Percentiles rank a stretch among this genome's conserved stretches.
These are phyloP conservation scores for Talaromyces marneffei DNA, from an alignment of 2,329 filamentous ascomycete species.

Conservation along the genomic window DNA sequence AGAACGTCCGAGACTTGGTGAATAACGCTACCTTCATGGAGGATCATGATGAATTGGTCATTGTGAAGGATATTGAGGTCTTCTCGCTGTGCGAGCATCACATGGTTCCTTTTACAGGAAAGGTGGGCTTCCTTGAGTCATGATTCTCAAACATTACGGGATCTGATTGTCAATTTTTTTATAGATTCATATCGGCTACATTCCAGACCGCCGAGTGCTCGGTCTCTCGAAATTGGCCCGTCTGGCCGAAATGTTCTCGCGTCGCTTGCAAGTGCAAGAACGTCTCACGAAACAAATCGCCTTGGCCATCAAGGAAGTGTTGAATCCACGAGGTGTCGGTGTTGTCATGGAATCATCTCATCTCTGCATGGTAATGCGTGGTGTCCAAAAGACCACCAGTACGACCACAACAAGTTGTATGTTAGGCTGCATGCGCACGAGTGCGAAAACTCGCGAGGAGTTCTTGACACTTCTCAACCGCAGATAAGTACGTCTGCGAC, in stretches of 20 bases:
- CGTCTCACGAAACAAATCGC: constrained; percentile 94
- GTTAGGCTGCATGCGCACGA: constrained; percentile 88
- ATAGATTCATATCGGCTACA: constrained; percentile 98
- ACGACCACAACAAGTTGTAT: constrained; percentile 95
- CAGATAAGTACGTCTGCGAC: constrained; percentile 26
- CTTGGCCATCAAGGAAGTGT: constrained; percentile 82
- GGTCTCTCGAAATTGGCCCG: constrained; percentile 92
- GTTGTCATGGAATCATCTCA: constrained; percentile 97
- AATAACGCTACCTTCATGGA: constrained; percentile 95
- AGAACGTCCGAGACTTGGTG: constrained; percentile 85
- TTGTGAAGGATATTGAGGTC: constrained; percentile 95
- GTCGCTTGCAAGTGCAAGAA: constrained; percentile 91
- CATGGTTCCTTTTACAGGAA: constrained; percentile 90
- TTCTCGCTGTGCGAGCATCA: constrained; percentile 96
- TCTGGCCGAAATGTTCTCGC: constrained; percentile 94
- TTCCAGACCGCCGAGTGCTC: constrained; percentile 83
- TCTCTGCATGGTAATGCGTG: constrained; percentile 97
- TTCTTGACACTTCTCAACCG: constrained; percentile 76
- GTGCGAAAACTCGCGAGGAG: constrained; percentile 90
- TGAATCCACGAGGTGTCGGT: constrained; percentile 89
- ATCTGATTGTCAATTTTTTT: too few relatives aligned
- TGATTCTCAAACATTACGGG: too few relatives aligned
- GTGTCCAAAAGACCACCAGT: constrained; percentile 85
- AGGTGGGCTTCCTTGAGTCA: constrained; percentile 61
- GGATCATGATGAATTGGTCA: constrained; percentile 93